These are phyloP conservation scores for Trametes hirsuta DNA, from an alignment of 1,284 basidiomycete species.

Conservation along the genomic window DNA sequence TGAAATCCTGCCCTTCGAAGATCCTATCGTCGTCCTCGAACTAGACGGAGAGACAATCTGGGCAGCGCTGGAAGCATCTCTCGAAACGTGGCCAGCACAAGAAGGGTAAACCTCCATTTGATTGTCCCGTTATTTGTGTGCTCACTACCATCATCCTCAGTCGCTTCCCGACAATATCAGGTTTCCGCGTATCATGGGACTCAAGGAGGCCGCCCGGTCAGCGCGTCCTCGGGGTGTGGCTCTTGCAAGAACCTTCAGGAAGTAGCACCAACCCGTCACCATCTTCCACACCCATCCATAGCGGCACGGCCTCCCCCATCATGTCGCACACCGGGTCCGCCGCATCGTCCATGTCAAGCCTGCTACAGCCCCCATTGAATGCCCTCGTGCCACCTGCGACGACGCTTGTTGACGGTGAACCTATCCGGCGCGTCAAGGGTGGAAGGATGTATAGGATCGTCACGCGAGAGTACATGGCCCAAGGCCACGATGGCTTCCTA, in stretches of 20 bases:
- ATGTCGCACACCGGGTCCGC: slow-evolving; percentile 19
- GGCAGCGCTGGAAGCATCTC: slow-evolving; percentile 78
- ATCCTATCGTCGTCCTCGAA: slow-evolving; percentile 83
- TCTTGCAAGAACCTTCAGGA: slow-evolving; percentile 53
- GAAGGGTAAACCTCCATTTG: slow-evolving; percentile 65
- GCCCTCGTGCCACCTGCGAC: slow-evolving; percentile 8
- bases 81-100: slow-evolving; percentile 86
- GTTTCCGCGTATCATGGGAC: slow-evolving; percentile 89
- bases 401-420: slow-evolving; percentile 47
- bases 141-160: slow-evolving; percentile 40
- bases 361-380: slow-evolving; percentile 15
- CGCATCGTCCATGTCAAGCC: slow-evolving; percentile 34
- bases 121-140: not conserved
- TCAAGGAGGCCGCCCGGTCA: slow-evolving; percentile 71
- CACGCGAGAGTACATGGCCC: slow-evolving; percentile 76
- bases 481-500: slow-evolving; percentile 82
- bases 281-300: slow-evolving; percentile 39
- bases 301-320: slow-evolving; percentile 42
- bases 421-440: slow-evolving; percentile 55
- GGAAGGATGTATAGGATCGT: slow-evolving; percentile 76
- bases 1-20: slow-evolving; percentile 90
- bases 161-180: slow-evolving; percentile 88
- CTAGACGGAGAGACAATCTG: slow-evolving; percentile 83
- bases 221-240: slow-evolving; percentile 74
- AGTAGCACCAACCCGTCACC: slow-evolving; percentile 28